phyloP scores from a whole-genome alignment of 139 green algal species.

The Closterium sp. region DNA sequence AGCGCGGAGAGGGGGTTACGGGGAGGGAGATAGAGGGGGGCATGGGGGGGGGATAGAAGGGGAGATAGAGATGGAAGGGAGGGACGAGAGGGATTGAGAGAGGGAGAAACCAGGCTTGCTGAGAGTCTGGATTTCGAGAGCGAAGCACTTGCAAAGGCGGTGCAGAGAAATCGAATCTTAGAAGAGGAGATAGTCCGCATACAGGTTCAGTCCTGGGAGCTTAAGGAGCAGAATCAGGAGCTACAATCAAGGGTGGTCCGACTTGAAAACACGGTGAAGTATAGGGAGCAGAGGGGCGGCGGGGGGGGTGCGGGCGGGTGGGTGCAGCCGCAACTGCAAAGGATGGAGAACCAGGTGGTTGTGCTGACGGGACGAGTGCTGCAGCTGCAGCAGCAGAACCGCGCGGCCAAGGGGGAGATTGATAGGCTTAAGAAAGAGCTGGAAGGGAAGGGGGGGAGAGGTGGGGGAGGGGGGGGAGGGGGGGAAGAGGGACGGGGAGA shows the following conservation, averaged over 20 bases:
- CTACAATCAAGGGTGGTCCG: background rate
- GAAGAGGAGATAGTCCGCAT: background rate
- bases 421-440: background rate
- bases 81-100: background rate
- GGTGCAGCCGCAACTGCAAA: background rate
- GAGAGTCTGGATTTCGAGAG: background rate
- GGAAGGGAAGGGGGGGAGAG: background rate
- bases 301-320: background rate
- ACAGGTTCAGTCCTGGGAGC: background rate
- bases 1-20: too few relatives aligned
- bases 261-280: background rate
- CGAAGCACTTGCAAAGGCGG: background rate
- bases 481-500: too few relatives aligned
- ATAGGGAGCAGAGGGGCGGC: background rate
- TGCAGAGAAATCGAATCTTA: background rate
- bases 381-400: background rate
- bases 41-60: too few relatives aligned
- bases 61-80: background rate
- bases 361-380: conserved; percentile 9
- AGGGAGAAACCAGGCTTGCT: background rate
- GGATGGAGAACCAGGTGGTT: conserved; percentile 9
- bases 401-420: background rate
- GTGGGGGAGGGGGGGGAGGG: background rate
- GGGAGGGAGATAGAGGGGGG: too few relatives aligned
- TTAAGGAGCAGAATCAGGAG: background rate